Base-by-base conservation (phyloP, 2,329 filamentous ascomycete species). In the Apiospora marii region DNA sequence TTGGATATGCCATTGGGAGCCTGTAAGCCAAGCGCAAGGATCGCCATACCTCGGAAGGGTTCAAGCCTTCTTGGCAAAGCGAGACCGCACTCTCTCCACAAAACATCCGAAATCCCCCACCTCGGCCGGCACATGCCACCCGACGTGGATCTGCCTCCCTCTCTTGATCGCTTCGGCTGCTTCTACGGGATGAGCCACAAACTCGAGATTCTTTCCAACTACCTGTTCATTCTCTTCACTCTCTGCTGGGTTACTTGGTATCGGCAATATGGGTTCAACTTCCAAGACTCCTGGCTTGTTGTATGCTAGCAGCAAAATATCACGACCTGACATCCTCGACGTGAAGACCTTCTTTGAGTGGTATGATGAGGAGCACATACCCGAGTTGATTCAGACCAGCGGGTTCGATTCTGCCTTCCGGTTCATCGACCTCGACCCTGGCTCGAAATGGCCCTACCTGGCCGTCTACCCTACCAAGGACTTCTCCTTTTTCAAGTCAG, bases 331-430 rank as follows among this genome's bases (percentile, higher is more conserved):
- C 43, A 74, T 80, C 41, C 78, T 83, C 68, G 72, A 77, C 70
- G 79, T 82, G 69, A 37, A 74, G 14, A 77, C 77, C 10, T 83
- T 78, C 69, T 71, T 82, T 53, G 75, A 78, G 67, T 84, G 83
- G 83, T 84, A 84, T 74, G 82, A 83, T 69, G 75, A 82, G 24
- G 81, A 82, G 46, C 82, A 84, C 74, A 83, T 83, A 46, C 74
- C 80, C 22, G 82, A 84, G 71, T 79, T 84, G 34, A 72, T 83
- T 7, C 71, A 73, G 34, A 83, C 79, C 2, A 78, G 76, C 43
- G 80, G 80, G 34, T 80, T 84, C 44, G 73, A 77, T 27, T 79
- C 76, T 19, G 81, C 78, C 0, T 80, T 81, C 68, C 81, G 82
- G 37, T 83, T 77, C 72, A 73, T 79, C 7, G 75, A 81, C 69